A percentile compares a stretch with the other conserved stretches of the same genome.
phyloP scores from a whole-genome alignment of 1,284 basidiomycete species.

The Irpex rosettiformis region DNA sequence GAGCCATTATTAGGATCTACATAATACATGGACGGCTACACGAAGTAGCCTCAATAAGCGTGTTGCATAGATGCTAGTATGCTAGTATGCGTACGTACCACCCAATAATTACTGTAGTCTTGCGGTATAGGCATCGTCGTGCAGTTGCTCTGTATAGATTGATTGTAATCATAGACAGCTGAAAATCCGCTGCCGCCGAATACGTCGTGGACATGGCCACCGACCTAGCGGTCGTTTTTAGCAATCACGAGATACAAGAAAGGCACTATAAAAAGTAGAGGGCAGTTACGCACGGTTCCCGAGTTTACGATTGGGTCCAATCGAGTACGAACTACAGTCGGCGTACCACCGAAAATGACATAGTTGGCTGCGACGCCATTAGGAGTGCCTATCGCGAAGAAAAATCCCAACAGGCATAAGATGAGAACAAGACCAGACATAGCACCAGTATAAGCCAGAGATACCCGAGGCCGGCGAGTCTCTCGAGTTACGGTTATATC shows the following conservation, averaged over 20 bases:
- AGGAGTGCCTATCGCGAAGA: background rate
- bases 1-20: constrained; percentile 21
- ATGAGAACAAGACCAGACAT: background rate
- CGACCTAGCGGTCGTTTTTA: constrained; percentile 10
- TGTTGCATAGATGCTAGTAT: too few species aligned
- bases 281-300: constrained; percentile 13
- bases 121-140: constrained; percentile 22
- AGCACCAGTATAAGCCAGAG: too few species aligned
- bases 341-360: constrained; percentile 27
- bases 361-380: constrained; percentile 5
- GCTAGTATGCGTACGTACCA: constrained; percentile 21
- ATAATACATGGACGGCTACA: constrained; percentile 24
- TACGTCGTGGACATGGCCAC: constrained; percentile 28
- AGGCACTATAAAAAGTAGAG: background rate
- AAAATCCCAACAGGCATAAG: background rate
- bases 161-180: constrained; percentile 20
- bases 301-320: constrained; percentile 28
- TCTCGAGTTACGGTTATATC: too few species aligned
- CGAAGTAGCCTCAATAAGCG: background rate
- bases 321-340: constrained; percentile 24
- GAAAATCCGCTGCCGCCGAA: constrained; percentile 27
- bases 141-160: constrained; percentile 21
- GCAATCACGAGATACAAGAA: background rate
- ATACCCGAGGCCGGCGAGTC: too few species aligned
- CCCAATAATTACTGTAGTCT: constrained; percentile 30